Evolutionary conservation across 116 monocot genomes (phyloP), one percentile per base, ranked within the genome.

Genomic region (Zostera marina): DNA sequence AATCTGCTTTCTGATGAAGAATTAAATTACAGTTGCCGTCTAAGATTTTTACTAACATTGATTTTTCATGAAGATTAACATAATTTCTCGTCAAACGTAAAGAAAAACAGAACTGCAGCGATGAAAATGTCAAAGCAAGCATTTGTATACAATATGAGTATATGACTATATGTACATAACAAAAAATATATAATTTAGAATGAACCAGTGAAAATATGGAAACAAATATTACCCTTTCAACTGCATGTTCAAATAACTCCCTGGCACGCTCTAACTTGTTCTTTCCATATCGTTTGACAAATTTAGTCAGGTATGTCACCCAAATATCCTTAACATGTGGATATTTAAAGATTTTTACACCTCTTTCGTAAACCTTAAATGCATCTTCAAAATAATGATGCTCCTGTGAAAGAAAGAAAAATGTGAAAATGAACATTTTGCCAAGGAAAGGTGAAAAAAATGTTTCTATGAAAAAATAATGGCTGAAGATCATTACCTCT

Each of bases 281-380:
- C 45, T 76, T 89, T 62, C 80, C 80, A 68, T 96, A 89, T 80
- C 96, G 77, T 58, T 82, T 80, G n/a, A 96, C 96, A 74, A 96
- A 96, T 59, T 96, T 96, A 54, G 85, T 72, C 14, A 96, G 80
- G 48, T 96, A 96, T 26, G 89, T 89, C 58, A 89, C 79, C 96
- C 96, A 96, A 51, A 96, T 89, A 70, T 82, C 89, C 60, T 77
- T 89, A 9, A 96, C 96, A 74, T 96, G 96, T 24, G 96, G 96
- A 60, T 89, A 96, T 54, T 96, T 96, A 53, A 96, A 96, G 42
- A 96, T 89, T 63, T 96, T 88, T 42, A 96, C 89, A 41, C 96
- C 96, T 78, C 96, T 89, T 78, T 96, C 96, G 62, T 89, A 96
- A 32, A 96, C 96, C 68, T 96, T 96, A 57, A 96, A 96, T 72